Evolutionary conservation across 371 early-diverging fungal genomes (phyloP), one percentile per base, ranked within the genome.

Genomic region (Choanephora cucurbitarum): DNA sequence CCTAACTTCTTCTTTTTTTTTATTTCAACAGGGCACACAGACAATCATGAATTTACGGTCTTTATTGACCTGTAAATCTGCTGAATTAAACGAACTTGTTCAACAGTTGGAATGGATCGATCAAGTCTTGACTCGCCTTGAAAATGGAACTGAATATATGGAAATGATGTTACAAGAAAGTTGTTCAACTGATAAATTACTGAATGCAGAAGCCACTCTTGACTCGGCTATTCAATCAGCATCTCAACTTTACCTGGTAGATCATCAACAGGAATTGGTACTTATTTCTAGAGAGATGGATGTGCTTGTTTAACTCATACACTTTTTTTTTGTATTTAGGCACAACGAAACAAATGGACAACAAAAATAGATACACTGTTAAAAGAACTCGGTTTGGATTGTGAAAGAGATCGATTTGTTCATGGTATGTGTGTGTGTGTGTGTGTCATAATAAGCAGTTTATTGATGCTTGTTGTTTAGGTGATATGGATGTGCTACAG

Each of bases 11-110:
- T n/a, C n/a, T n/a, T n/a, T n/a, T n/a, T n/a, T n/a, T n/a, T n/a
- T n/a, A n/a, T n/a, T n/a, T n/a, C n/a, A n/a, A n/a, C n/a, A 71
- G 72, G 68, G 67, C n/a, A 50, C 63, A 37, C 66, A 72, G 34
- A 65, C 68, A 1, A 59, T 65, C 22, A 54, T 57, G 15, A 60
- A 66, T 32, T 49, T 72, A 31, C 60, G 63, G 22, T 57, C 63
- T 13, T 49, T 72, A 14, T 56, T 72, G 17, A 65, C 49, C 6
- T 41, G 45, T 1, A 72, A 72, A 39, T 62, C 72, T 6, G 60
- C 52, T 21, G 63, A 72, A 45, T 22, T 72, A 2, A 65, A 68
- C 28, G 60, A 72, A 41, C 54, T 72, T 3, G 37, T 68, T 21
- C 59, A 40, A 13, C 69, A 72, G 39, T 44, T 72, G n/a, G 51